Evolutionary conservation across 345 rosid species (phyloP), one percentile per base, ranked within the genome.

Genomic region (Eucalyptus cloeziana): DNA sequence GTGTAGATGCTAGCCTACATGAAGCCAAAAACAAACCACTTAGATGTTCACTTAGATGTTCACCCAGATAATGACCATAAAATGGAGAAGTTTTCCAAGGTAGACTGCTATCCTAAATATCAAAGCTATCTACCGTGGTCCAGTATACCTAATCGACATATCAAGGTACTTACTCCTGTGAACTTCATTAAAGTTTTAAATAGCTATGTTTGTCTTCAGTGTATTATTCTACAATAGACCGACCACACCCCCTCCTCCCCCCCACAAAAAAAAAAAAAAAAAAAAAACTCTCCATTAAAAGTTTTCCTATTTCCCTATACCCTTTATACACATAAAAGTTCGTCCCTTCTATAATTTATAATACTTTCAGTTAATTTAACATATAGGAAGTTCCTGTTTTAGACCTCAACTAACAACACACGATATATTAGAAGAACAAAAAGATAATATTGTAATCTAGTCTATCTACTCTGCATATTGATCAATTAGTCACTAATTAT

Each of bases 1-100:
- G 99, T 79, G 99, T 98, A 86, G 99, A 98, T 79, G 99, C 98
- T 92, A 98, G 93, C 88, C 99, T 98, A 89, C 80, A 92, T 76
- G 47, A 76, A 76, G 8, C 86, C 52, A 89, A 86, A 7, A 81
- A 11, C 67, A 88, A 76, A 30, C 16, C 86, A 49, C 88, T 30
- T 30, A 69, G 21, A 89, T 24, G 49, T 79, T 31, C 86, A 49
- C 88, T 30, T 30, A 69, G 21, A 89, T 24, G 49, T 79, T 31
- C 44, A 45, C 37, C 27, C 19, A 33, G 49, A 62, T 49, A 37
- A n/a, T 33, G 43, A 50, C 87, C 37, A 86, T 43, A 31, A 86
- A 86, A 76, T 76, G 85, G 47, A 76, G 47, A 13, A 40, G 37
- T 21, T 19, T 71, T 33, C 87, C 17, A 5, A 31, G 45, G 87